A percentile compares a stretch with the other conserved stretches of the same genome.
These are phyloP conservation scores for Talaromyces ruber DNA, from an alignment of 495 filamentous ascomycete species.

Conservation along the genomic window DNA sequence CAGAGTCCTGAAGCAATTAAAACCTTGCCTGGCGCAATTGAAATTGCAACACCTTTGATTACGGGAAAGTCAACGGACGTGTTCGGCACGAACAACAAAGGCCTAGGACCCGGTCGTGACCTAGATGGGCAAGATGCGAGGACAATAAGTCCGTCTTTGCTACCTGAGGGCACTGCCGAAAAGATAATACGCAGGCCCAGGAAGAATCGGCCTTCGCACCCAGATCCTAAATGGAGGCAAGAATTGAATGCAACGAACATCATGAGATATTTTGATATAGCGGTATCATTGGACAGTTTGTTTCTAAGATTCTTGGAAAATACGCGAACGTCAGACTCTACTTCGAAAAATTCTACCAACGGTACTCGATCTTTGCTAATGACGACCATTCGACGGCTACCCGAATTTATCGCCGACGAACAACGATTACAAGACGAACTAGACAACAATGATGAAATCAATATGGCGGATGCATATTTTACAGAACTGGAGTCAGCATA, in stretches of 20 bases:
- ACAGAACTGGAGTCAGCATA: conserved; percentile 57
- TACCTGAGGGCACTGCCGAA: not conserved
- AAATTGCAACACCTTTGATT: conserved; percentile 38
- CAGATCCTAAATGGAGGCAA: conserved; percentile 23
- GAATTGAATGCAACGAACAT: conserved; percentile 26
- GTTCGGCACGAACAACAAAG: not conserved
- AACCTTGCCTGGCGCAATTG: conserved; percentile 36
- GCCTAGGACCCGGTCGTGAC: not conserved
- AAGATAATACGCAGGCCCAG: not conserved
- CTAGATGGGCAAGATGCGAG: not conserved
- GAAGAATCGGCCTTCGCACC: not conserved
- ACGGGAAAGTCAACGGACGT: conserved; percentile 19
- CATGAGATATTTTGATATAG: conserved; percentile 28
- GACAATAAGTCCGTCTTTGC: too few relatives aligned
- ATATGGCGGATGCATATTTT: conserved; percentile 49
- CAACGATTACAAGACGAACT: conserved; percentile 42
- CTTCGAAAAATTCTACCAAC: conserved; percentile 9
- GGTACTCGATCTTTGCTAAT: conserved; percentile 53
- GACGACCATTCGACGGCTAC: conserved; percentile 54
- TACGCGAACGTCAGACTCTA: conserved; percentile 14
- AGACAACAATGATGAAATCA: conserved; percentile 36
- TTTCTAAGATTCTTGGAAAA: conserved; percentile 31
- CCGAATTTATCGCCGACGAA: conserved; percentile 53
- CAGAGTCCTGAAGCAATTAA: conserved; percentile 30
- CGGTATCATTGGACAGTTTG: conserved; percentile 25